Percentiles rank a stretch among this genome's conserved stretches.
Conservation (phyloP, 169 alveolate genomes). For the Amoebophrya sp. region DNA sequence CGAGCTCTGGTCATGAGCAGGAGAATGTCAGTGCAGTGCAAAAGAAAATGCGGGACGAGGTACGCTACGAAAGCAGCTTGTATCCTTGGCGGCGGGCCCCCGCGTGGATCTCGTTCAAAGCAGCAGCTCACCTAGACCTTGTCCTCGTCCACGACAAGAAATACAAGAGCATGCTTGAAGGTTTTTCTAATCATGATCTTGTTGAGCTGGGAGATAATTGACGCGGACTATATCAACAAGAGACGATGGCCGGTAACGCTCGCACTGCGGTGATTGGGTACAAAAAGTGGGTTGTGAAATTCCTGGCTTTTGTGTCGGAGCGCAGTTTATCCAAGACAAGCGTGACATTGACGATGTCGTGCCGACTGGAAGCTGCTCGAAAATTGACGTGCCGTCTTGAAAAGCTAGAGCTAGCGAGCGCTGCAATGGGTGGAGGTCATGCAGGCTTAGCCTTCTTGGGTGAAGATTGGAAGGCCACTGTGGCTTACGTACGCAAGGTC, state of each 20-base stretch:
- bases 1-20: too few species aligned
- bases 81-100: not conserved
- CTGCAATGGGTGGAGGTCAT: too few species aligned
- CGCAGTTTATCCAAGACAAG: not conserved
- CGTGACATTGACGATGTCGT: not conserved
- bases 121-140: not conserved
- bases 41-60: conserved; percentile 13
- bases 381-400: not conserved
- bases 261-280: not conserved
- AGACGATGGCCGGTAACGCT: not conserved
- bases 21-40: not conserved
- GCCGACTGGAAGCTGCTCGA: not conserved
- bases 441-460: too few species aligned
- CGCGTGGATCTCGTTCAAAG: not conserved
- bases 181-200: too few species aligned
- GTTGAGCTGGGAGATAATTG: too few species aligned
- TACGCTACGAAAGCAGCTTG: not conserved
- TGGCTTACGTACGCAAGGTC: not conserved
- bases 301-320: not conserved
- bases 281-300: not conserved
- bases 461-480: too few species aligned
- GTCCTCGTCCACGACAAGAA: too few species aligned
- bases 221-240: too few species aligned
- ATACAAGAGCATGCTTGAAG: too few species aligned
- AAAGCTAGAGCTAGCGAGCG: not conserved